Conservation (phyloP, 1,284 basidiomycete species). For the Trametes sp. region DNA sequence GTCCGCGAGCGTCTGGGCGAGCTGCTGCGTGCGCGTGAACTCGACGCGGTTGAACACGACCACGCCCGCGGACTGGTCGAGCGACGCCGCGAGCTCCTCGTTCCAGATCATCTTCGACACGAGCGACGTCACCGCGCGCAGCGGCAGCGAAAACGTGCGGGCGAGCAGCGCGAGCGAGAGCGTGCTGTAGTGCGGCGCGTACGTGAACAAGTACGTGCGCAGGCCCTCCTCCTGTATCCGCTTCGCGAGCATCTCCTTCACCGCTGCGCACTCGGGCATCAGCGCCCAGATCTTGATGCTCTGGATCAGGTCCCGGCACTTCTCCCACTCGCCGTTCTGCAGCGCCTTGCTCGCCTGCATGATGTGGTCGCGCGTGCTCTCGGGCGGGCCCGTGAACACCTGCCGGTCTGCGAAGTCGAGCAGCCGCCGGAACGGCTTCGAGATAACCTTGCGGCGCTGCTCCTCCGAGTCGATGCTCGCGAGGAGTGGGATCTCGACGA, state of each 20-base stretch:
- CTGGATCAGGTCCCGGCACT: conserved; percentile 91
- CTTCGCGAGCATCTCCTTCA: conserved; percentile 95
- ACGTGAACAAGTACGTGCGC: conserved; percentile 98
- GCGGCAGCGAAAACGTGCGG: conserved; percentile 86
- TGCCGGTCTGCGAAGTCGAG: conserved; percentile 98
- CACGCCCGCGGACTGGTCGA: conserved; percentile 90
- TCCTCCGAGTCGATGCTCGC: conserved; percentile 96
- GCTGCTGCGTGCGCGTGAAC: conserved; percentile 87
- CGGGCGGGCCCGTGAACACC: conserved; percentile 97
- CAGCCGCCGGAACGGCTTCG: conserved; percentile 94
- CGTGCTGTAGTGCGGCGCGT: conserved; percentile 93
- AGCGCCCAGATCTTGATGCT: conserved; percentile 98
- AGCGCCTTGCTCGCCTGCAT: conserved; percentile 99
- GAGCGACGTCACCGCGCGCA: conserved; percentile 86
- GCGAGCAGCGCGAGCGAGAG: conserved; percentile 90
- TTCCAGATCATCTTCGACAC: conserved; percentile 99
- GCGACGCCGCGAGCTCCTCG: conserved; percentile 92
- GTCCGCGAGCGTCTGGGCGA: conserved; percentile 89
- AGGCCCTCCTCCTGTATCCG: conserved; percentile 99
- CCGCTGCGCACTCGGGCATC: conserved; percentile 88
- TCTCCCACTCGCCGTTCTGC: conserved; percentile 97
- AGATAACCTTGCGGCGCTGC: conserved; percentile 89
- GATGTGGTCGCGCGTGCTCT: conserved; percentile 98
- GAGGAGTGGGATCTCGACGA: conserved; percentile 95
- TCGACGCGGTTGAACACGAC: conserved; percentile 93